These are phyloP conservation scores for Huntiella abstrusa DNA, from an alignment of 2,329 filamentous ascomycete genomes.

Conservation along the genomic window DNA sequence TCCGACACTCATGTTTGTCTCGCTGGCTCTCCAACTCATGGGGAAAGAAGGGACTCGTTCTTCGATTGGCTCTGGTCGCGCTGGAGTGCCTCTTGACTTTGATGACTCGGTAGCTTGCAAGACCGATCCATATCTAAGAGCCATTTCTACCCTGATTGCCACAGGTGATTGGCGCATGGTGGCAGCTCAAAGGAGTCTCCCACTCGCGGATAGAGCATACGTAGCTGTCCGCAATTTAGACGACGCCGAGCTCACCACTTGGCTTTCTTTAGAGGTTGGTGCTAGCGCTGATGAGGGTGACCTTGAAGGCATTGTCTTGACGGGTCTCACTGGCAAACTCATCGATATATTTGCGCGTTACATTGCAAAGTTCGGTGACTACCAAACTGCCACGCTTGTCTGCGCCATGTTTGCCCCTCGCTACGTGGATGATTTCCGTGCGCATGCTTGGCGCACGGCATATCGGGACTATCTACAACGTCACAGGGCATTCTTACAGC, in stretches of 20 bases:
- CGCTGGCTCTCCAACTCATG: conserved; percentile 45
- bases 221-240: conserved; percentile 50
- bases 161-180: conserved; percentile 60
- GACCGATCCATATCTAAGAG: conserved; percentile 61
- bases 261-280: conserved; percentile 47
- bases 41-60: conserved; percentile 25
- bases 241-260: conserved; percentile 42
- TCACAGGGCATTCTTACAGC: conserved; percentile 54
- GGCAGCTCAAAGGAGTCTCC: conserved; percentile 52
- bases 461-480: conserved; percentile 56
- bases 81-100: conserved; percentile 35
- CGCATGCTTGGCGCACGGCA: conserved; percentile 50
- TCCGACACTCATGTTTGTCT: conserved; percentile 49
- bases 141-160: conserved; percentile 59
- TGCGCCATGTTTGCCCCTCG: conserved; percentile 55
- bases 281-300: conserved; percentile 34
- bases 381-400: conserved; percentile 61
- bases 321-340: conserved; percentile 52
- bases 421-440: conserved; percentile 61
- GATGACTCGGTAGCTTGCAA: conserved; percentile 41
- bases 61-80: conserved; percentile 17
- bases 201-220: conserved; percentile 54
- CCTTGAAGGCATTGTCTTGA: conserved; percentile 59
- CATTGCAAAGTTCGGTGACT: conserved; percentile 55
- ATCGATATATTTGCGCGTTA: conserved; percentile 62